Conservation (phyloP, 2,329 filamentous ascomycete genomes). For the Neophaeococcomyces aloes region DNA sequence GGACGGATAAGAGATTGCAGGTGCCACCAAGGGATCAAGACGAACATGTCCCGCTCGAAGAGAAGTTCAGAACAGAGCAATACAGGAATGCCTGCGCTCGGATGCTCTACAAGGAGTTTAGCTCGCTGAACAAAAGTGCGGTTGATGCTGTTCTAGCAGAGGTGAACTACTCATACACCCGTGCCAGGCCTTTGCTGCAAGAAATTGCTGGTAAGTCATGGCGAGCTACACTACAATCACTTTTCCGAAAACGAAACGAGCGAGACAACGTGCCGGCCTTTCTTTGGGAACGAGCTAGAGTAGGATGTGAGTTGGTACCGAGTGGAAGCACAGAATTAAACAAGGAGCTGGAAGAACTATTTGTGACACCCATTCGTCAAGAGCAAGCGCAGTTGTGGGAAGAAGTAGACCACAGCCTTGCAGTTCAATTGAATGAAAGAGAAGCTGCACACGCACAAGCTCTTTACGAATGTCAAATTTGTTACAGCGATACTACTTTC, state of each 20-base stretch:
- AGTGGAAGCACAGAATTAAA: conserved; percentile 34
- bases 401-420: conserved; percentile 28
- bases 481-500: conserved; percentile 37
- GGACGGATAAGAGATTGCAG: conserved; percentile 39
- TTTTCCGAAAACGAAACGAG: conserved; percentile 33
- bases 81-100: conserved; percentile 34
- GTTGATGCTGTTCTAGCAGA: conserved; percentile 40
- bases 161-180: conserved; percentile 36
- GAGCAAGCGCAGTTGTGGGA: conserved; percentile 29
- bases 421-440: conserved; percentile 31
- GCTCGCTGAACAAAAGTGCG: conserved; percentile 32
- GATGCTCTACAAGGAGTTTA: conserved; percentile 35
- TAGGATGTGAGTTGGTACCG: conserved; percentile 26
- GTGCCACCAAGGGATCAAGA: conserved; percentile 23
- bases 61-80: conserved; percentile 34
- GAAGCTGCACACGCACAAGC: conserved; percentile 33
- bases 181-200: conserved; percentile 34
- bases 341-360: conserved; percentile 29
- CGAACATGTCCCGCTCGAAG: conserved; percentile 28
- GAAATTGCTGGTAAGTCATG: conserved; percentile 34
- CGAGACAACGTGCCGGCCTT: conserved; percentile 33
- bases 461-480: conserved; percentile 40
- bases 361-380: conserved; percentile 31
- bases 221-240: conserved; percentile 34
- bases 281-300: conserved; percentile 27